Conservation (phyloP, 306 rosid species). For the Dalbergia cochinchinensis region DNA sequence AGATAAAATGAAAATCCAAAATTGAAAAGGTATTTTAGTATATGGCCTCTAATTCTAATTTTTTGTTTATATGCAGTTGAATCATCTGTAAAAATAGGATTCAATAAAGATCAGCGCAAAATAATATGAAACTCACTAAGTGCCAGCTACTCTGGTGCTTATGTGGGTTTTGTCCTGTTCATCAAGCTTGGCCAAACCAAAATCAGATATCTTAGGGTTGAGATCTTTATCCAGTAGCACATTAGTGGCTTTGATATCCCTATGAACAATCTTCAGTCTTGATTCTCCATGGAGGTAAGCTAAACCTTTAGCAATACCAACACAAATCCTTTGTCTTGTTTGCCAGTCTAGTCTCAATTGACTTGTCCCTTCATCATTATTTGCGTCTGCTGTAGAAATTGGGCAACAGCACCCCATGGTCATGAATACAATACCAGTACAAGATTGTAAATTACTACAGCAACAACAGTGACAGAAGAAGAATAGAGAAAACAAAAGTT, state of each 20-base stretch:
- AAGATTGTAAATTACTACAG: too few species aligned
- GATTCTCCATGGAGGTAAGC: slow-evolving; percentile 92
- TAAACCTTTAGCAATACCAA: slow-evolving; percentile 77
- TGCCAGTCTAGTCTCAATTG: slow-evolving; percentile 64
- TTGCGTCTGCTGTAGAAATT: slow-evolving; percentile 19
- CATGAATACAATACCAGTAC: too few species aligned
- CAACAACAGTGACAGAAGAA: not conserved
- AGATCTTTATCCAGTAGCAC: slow-evolving; percentile 79
- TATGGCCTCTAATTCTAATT: too few species aligned
- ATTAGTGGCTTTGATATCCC: slow-evolving; percentile 86
- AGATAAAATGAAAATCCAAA: too few species aligned
- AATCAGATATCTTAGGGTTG: slow-evolving; percentile 75
- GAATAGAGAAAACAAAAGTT: slow-evolving; percentile 28
- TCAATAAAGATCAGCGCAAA: not conserved
- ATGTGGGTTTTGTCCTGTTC: slow-evolving; percentile 76
- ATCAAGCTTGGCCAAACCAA: slow-evolving; percentile 79
- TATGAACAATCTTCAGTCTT: slow-evolving; percentile 75
- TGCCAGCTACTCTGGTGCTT: slow-evolving; percentile 75
- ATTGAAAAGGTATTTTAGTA: too few species aligned
- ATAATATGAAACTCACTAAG: slow-evolving; percentile 56
- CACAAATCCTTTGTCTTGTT: slow-evolving; percentile 67
- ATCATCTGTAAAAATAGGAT: not conserved
- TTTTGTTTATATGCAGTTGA: not conserved
- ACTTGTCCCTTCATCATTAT: slow-evolving; percentile 44
- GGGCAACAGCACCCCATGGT: not conserved